Evolutionary conservation across 306 rosid genomes (phyloP).

Genomic region (Hippophae tibetana): DNA sequence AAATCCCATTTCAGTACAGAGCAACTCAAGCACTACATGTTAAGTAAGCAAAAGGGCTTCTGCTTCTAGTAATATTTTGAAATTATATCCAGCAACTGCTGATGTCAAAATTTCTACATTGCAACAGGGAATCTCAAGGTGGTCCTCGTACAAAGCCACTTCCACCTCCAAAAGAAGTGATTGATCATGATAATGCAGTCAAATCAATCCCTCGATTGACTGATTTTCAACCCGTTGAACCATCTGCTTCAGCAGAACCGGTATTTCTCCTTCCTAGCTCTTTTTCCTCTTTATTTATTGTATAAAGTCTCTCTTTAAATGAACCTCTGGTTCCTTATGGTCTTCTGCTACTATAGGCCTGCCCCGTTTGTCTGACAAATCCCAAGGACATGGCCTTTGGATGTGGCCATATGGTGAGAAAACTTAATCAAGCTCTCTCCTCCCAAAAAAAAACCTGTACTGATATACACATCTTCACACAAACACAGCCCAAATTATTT

Average conservation of each 20-base stretch:
- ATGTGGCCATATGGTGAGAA: constrained; percentile 87
- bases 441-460: not conserved
- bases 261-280: constrained; percentile 29
- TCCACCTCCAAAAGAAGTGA: constrained; percentile 73
- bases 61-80: constrained; percentile 2
- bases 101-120: constrained; percentile 12
- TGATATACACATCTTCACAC: not conserved
- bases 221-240: constrained; percentile 26
- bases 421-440: not conserved
- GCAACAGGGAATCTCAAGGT: constrained; percentile 35
- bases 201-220: constrained; percentile 21
- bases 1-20: constrained; percentile 75
- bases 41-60: constrained; percentile 36
- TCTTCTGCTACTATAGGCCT: constrained; percentile 43
- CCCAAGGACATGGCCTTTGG: constrained; percentile 98
- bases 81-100: constrained; percentile 11
- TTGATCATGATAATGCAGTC: constrained; percentile 53
- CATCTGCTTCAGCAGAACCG: constrained; percentile 37
- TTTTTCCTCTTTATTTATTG: constrained; percentile 4
- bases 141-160: constrained; percentile 43
- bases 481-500: not conserved
- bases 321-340: constrained; percentile 15
- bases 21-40: constrained; percentile 48
- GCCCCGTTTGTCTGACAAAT: constrained; percentile 83
- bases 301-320: constrained; percentile 14